Evolutionary conservation across 129 eudicot genomes (phyloP).

Genomic region (Helianthus annuus): DNA sequence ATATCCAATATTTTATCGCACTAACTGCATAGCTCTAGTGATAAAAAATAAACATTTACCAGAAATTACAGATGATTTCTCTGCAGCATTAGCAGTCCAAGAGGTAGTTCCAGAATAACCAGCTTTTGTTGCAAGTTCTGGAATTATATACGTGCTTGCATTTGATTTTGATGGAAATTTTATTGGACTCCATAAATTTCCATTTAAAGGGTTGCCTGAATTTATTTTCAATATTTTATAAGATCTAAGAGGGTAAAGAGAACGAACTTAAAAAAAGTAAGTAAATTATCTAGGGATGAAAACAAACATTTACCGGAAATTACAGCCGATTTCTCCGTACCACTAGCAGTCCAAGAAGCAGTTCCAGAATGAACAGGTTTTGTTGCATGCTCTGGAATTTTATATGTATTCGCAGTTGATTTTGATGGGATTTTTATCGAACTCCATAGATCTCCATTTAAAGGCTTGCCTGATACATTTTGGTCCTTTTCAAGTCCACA

Average conservation of each 20-base stretch:
- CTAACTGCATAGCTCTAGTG: neutral
- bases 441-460: constrained; percentile 18
- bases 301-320: constrained; percentile 38
- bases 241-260: too few relatives aligned
- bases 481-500: constrained; percentile 30
- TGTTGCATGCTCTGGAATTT: constrained; percentile 30
- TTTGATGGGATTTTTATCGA: constrained; percentile 27
- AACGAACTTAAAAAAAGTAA: too few relatives aligned
- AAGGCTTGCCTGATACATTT: constrained; percentile 15
- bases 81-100: constrained; percentile 23
- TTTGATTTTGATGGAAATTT: too few relatives aligned
- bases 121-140: constrained; percentile 5
- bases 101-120: constrained; percentile 16
- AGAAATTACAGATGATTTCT: constrained; percentile 24
- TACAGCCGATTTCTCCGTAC: constrained; percentile 25
- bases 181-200: too few relatives aligned
- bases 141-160: too few relatives aligned
- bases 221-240: too few relatives aligned
- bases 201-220: too few relatives aligned
- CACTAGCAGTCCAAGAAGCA: constrained; percentile 26
- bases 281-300: constrained; percentile 8
- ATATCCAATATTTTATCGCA: too few relatives aligned
- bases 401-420: constrained; percentile 27
- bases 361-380: constrained; percentile 21
- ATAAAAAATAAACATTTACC: constrained; percentile 33